Percentiles rank a stretch among this genome's conserved stretches.
phyloP scores from a whole-genome alignment of 208 protist species.

The Trypanosoma cruzi region DNA sequence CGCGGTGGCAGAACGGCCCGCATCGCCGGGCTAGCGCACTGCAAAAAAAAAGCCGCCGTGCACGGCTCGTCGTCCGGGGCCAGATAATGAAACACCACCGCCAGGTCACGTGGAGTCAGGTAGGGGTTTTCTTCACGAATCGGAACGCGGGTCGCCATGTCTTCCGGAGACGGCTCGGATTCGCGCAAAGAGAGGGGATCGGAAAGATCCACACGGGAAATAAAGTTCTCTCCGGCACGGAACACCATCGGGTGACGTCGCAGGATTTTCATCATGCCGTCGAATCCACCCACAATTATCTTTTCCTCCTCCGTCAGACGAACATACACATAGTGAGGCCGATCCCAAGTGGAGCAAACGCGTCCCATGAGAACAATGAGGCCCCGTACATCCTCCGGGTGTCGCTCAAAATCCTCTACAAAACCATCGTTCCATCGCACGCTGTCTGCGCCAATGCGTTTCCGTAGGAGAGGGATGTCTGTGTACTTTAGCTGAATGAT shows the following conservation, averaged over 20 bases:
- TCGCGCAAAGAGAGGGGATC: constrained; percentile 50
- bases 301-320: constrained; percentile 53
- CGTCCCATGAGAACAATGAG: constrained; percentile 57
- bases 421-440: constrained; percentile 63
- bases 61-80: constrained; percentile 63
- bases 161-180: constrained; percentile 46
- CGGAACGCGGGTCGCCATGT: constrained; percentile 43
- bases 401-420: constrained; percentile 61
- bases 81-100: constrained; percentile 82
- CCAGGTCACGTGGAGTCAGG: constrained; percentile 50
- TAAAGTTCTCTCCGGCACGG: constrained; percentile 60
- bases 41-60: constrained; percentile 58
- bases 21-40: constrained; percentile 82
- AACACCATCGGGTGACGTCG: constrained; percentile 72
- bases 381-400: constrained; percentile 67
- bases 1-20: constrained; percentile 70
- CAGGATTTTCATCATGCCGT: constrained; percentile 57
- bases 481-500: constrained; percentile 43
- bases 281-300: constrained; percentile 56
- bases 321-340: constrained; percentile 83
- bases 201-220: constrained; percentile 73
- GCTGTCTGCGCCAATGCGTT: constrained; percentile 69
- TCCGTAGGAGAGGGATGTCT: constrained; percentile 59
- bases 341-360: constrained; percentile 72
- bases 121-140: constrained; percentile 84